Base-by-base conservation (phyloP, 805 yeast species). In the Metschnikowia noctiluminum region DNA sequence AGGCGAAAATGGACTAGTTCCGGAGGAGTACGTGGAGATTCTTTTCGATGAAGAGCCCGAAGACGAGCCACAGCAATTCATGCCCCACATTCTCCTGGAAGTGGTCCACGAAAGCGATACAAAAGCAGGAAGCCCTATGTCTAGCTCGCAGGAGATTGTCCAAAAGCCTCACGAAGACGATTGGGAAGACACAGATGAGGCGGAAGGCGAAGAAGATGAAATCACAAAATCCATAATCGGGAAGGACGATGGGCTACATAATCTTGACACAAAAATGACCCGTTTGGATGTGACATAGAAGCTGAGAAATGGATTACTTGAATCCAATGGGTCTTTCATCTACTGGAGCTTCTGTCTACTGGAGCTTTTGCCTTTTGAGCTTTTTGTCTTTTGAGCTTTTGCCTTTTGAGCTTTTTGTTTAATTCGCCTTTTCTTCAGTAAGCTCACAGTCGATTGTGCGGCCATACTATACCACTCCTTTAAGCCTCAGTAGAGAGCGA, bases 1-100 rank as follows among this genome's bases (percentile, higher is more conserved):
- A 2, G 89, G 89, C 1, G 86, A 84, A 53, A 87, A 95, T 11
- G 99, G 99, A 1, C 78, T 94, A 44, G 96, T 94, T 6, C 99
- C 99, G 1, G 96, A 91, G 60, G 97, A 88, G 59, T 94, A 91
- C 60, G 97, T 94, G 30, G 85, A 87, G 48, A 64, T 79, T 6
- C 39, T 66, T 34, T 58, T 62, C 36, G 65, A 56, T 14, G 67
- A 64, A 13, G 71, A 62, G 10, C 57, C 52, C 3, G 69, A 46
- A 15, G 71, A 63, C 26, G 63, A 55, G 28, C 80, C 80, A 4
- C 74, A 74, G 51, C 83, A 79, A 14, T 79, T 77, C 52, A 65
- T 79, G 47, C 74, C 78, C 6, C 68, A 71, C 43, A 61, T 60
- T 42, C 58, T 50, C 57, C 61, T 30, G 48, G 42, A 28, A 55